Conservation (phyloP, 768 basidiomycete species). For the Lactarius akahatsu region DNA sequence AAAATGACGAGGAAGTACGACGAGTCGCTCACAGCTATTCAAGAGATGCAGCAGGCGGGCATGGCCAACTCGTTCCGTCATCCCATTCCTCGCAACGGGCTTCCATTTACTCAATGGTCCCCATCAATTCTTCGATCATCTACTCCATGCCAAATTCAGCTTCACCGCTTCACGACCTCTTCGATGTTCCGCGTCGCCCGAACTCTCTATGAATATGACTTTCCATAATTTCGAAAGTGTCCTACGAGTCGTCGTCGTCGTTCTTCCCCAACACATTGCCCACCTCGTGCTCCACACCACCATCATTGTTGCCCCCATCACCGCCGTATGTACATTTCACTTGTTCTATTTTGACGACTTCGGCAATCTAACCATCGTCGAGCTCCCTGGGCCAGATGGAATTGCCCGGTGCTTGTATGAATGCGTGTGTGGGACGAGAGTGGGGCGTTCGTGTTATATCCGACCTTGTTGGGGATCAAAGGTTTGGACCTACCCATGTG, state of each 20-base stretch:
- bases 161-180: too few species aligned
- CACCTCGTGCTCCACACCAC: too few species aligned
- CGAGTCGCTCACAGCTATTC: slow-evolving; percentile 86
- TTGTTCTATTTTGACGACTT: slow-evolving; percentile 48
- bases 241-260: too few species aligned
- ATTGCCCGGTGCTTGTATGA: slow-evolving; percentile 76
- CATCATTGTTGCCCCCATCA: too few species aligned
- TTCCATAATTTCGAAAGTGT: too few species aligned
- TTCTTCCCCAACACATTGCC: too few species aligned
- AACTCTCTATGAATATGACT: too few species aligned
- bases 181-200: too few species aligned
- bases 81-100: slow-evolving; percentile 32
- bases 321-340: too few species aligned
- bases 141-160: too few species aligned
- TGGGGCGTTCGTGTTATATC: slow-evolving; percentile 91
- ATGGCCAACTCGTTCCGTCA: slow-evolving; percentile 84
- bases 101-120: too few species aligned
- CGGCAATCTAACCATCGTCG: slow-evolving; percentile 42
- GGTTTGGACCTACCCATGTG: slow-evolving; percentile 45
- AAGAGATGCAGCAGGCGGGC: slow-evolving; percentile 99
- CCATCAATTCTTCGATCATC: slow-evolving; percentile 52
- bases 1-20: slow-evolving; percentile 93
- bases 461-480: slow-evolving; percentile 92
- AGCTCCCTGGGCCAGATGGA: slow-evolving; percentile 76
- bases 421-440: slow-evolving; percentile 96